Evolutionary conservation across 2,329 filamentous ascomycete genomes (phyloP).

Genomic region (Aspergillus neotritici): DNA sequence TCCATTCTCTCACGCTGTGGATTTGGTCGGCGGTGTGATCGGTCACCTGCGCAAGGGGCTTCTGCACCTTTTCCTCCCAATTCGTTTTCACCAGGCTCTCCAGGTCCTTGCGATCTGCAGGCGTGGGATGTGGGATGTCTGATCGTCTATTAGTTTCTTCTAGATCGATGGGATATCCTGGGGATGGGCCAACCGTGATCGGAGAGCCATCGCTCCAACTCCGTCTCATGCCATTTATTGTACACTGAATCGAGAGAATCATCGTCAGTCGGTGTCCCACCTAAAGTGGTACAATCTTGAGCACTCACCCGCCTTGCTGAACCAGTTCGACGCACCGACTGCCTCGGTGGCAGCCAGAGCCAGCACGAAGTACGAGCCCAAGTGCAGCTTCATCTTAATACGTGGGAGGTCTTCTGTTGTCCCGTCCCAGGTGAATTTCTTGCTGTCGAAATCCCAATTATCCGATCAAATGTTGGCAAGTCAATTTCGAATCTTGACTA

Average conservation of each 20-base stretch:
- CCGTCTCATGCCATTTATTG: constrained; percentile 98
- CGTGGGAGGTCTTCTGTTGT: too few species aligned
- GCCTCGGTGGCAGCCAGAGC: constrained; percentile 63
- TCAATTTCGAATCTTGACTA: neutral
- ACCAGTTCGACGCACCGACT: constrained; percentile 73
- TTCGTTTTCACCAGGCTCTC: constrained; percentile 82
- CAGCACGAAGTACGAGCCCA: constrained; percentile 63
- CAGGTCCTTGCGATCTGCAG: constrained; percentile 90
- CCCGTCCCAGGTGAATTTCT: too few species aligned
- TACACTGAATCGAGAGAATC: constrained; percentile 60
- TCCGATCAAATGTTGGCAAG: neutral
- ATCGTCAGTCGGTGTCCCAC: neutral
- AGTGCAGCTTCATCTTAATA: constrained; percentile 66
- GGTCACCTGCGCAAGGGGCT: constrained; percentile 69
- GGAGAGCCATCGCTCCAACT: constrained; percentile 93
- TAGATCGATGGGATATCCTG: neutral
- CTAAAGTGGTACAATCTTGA: neutral
- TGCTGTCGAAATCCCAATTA: neutral
- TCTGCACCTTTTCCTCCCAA: constrained; percentile 75
- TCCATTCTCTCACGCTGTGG: constrained; percentile 74
- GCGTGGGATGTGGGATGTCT: constrained; percentile 79
- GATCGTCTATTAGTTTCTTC: constrained; percentile 2
- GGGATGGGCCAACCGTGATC: constrained; percentile 56
- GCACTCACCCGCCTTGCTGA: constrained; percentile 72
- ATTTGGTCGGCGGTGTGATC: constrained; percentile 70